A percentile compares a stretch with the other conserved stretches of the same genome.
phyloP scores from a whole-genome alignment of 2,329 filamentous ascomycete genomes.

The Arthrocladium fulminans region DNA sequence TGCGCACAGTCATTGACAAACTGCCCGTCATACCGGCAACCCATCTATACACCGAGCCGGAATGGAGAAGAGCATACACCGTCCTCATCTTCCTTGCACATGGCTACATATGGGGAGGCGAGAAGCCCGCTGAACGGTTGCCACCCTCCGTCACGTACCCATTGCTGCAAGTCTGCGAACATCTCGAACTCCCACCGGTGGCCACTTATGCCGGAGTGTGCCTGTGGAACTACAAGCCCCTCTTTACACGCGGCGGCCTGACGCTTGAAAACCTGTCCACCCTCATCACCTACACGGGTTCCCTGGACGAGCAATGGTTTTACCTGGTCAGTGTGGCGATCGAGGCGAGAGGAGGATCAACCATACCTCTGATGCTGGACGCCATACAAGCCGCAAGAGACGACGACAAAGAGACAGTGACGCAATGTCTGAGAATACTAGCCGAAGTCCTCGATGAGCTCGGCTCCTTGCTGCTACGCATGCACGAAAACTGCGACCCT shows the following conservation, averaged over 20 bases:
- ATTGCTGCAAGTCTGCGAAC: constrained; percentile 64
- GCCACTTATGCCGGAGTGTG: constrained; percentile 88
- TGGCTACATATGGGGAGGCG: constrained; percentile 82
- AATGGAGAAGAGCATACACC: constrained; percentile 84
- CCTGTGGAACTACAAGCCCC: constrained; percentile 93
- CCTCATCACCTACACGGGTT: constrained; percentile 84
- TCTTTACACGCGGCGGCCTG: constrained; percentile 73
- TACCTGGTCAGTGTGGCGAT: constrained; percentile 94
- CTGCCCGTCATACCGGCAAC: constrained; percentile 77
- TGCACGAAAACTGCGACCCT: constrained; percentile 94
- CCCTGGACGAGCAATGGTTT: constrained; percentile 96
- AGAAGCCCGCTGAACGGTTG: constrained; percentile 61
- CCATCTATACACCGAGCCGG: constrained; percentile 69
- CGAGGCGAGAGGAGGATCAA: constrained; percentile 79
- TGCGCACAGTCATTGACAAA: constrained; percentile 68
- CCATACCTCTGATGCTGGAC: constrained; percentile 78
- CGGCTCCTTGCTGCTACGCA: constrained; percentile 65
- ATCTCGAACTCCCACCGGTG: constrained; percentile 79
- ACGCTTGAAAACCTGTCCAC: constrained; percentile 85
- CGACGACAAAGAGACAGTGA: constrained; percentile 62
- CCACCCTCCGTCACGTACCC: constrained; percentile 78
- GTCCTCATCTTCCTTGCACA: constrained; percentile 73
- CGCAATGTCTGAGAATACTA: constrained; percentile 66
- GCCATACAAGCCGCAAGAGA: constrained; percentile 72
- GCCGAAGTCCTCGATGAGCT: constrained; percentile 84